Evolutionary conservation across 306 rosid species (phyloP).

Genomic region (Sesbania bispinosa): DNA sequence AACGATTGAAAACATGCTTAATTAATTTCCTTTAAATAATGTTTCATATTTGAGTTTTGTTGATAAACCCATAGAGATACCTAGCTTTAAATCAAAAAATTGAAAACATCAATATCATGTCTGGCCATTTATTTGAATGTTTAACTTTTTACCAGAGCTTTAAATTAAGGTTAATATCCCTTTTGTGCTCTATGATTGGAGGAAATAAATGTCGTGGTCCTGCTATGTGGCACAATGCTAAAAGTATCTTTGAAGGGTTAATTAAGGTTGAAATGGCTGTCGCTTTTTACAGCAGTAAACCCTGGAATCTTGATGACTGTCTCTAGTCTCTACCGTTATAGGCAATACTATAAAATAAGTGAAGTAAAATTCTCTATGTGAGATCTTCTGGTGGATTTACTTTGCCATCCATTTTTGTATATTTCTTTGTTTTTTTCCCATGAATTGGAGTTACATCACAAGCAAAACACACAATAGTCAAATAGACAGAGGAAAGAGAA

Average conservation of each 20-base stretch:
- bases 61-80: too few relatives aligned
- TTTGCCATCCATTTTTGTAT: neutral
- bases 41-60: too few relatives aligned
- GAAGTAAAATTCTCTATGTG: neutral
- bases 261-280: neutral
- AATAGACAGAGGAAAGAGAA: neutral
- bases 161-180: neutral
- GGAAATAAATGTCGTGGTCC: neutral
- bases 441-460: slow-evolving; percentile 10
- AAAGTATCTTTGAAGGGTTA: neutral
- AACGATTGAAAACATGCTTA: too few relatives aligned
- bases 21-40: too few relatives aligned
- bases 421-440: neutral
- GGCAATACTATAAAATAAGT: neutral
- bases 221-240: neutral
- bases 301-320: neutral
- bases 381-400: slow-evolving; percentile 7
- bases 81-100: too few relatives aligned
- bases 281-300: slow-evolving; percentile 13
- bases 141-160: neutral
- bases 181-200: slow-evolving; percentile 1
- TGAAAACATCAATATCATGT: neutral
- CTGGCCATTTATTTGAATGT: neutral
- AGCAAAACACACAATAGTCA: neutral
- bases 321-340: neutral